Base-by-base conservation (phyloP, 352 stramenopile genomes). In the Globisporangium viniferum region DNA sequence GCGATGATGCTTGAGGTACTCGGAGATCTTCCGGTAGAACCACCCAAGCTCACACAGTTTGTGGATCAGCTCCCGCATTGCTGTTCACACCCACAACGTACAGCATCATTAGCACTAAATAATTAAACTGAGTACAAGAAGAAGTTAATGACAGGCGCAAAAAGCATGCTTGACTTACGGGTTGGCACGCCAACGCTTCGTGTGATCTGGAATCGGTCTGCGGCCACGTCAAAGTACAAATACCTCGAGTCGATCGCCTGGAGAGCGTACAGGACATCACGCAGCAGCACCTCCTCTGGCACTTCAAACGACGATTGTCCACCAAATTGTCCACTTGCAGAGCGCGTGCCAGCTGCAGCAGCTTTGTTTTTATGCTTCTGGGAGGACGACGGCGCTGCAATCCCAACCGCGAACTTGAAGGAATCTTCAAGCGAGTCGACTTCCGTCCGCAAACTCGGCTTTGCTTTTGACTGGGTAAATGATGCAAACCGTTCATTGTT, bases 241-340 rank as follows among this genome's bases (percentile, higher is more conserved):
- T 96, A 94, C 27, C 87, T 85, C 15, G 92, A 97, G 56, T 98
- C 94, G 61, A 98, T 97, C 31, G 91, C 94, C 77, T 98, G 93
- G 55, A 98, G 82, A 5, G 90, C 90, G 65, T 95, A 98, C 57
- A 98, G 68, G 3, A 98, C 86, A 59, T 98, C 93, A 18, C 92
- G 83, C 20, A 98, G 72, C n/a, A 98, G 76, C 27, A 97, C 85
- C 66, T 91, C 78, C 65, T 98, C 93, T 1, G 88, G 84, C 1
- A 95, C 80, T 18, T 94, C 82, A 31, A 91, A 93, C 0, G 84
- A 87, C 18, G 70, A 69, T 18, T 59, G 58, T 2, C 69, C 53
- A 8, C 65, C 54, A 53, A 70, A 69, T 9, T 55, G 35, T 33
- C 61, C 60, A 57, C 61, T 65, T n/a, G 55, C 35, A 15, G 59